phyloP scores from a whole-genome alignment of 2,329 filamentous ascomycete genomes.

The Dothistroma pini region DNA sequence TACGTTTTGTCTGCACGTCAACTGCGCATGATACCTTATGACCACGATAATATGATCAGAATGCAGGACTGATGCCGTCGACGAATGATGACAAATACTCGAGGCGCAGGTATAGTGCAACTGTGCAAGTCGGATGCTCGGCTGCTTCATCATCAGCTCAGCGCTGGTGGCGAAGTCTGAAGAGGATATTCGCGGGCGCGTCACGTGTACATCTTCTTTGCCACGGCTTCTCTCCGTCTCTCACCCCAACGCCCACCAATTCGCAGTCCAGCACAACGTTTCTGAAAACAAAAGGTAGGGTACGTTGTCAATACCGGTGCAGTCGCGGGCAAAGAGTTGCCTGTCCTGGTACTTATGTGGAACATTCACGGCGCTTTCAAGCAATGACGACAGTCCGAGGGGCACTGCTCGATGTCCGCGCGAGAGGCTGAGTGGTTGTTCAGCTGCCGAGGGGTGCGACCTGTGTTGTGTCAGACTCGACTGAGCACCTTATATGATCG shows the following conservation, averaged over 20 bases:
- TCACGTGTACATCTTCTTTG: neutral
- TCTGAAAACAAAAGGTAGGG: neutral
- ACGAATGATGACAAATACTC: neutral
- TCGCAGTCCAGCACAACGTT: neutral
- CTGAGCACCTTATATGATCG: conserved; percentile 1
- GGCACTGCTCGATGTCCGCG: neutral
- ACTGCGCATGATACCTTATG: no score
- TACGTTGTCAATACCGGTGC: neutral
- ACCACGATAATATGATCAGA: no score
- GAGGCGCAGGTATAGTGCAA: neutral
- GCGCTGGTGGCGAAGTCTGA: neutral
- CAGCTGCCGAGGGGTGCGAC: neutral
- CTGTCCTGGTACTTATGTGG: neutral
- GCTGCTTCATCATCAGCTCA: neutral
- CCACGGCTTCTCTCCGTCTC: neutral
- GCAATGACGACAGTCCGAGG: neutral
- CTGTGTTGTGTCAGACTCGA: neutral
- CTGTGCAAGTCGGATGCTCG: neutral
- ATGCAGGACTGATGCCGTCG: no score
- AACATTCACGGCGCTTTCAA: neutral
- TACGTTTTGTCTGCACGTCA: no score
- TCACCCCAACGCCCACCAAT: neutral
- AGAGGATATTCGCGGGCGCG: no score
- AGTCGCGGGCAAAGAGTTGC: neutral
- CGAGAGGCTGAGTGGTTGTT: neutral